These are phyloP conservation scores for Hordeum vulgare DNA, from an alignment of 176 grass and related monocot species.

Conservation along the genomic window MorexV3_pseudomolecules_assembly NC_058519.1:4062125-4062624, in stretches of 20 bases:
- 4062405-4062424: constrained; percentile 81
- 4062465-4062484: constrained; percentile 23
- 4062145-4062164: constrained; percentile 87
- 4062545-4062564: constrained; percentile 69
- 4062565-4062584: constrained; percentile 85
- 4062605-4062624: constrained; percentile 53
- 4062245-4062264: constrained; percentile 87
- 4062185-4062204: constrained; percentile 94
- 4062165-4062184: constrained; percentile 92
- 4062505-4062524: constrained; percentile 53
- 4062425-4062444: constrained; percentile 83
- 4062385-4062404: constrained; percentile 49
- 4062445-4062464: constrained; percentile 59
- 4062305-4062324: constrained; percentile 70
- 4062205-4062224: constrained; percentile 94
- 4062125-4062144: constrained; percentile 82
- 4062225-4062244: constrained; percentile 75
- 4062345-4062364: constrained; percentile 54
- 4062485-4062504: constrained; percentile 49
- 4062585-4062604: constrained; percentile 92
- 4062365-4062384: constrained; percentile 63
- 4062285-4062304: constrained; percentile 82
- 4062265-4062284: constrained; percentile 95
- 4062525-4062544: constrained; percentile 91
- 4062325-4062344: constrained; percentile 72